Percentiles rank a stretch among this genome's conserved stretches.
Conservation (phyloP, 169 alveolate genomes). For the Plasmodium berghei region DNA sequence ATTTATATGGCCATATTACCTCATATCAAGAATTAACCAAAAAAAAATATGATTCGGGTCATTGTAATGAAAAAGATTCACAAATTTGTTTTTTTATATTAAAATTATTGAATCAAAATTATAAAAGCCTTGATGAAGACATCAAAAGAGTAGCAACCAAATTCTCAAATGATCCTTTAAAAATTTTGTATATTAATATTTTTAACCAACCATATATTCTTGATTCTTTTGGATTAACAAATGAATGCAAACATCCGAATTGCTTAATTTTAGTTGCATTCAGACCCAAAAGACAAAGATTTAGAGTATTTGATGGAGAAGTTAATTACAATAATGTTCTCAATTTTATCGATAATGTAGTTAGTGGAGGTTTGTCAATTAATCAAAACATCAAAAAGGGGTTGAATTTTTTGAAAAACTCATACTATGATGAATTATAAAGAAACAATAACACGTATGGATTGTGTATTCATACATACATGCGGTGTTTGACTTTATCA, state of each 20-base stretch:
- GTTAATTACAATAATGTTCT: slow-evolving; percentile 30
- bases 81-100: slow-evolving; percentile 78
- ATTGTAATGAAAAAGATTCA: slow-evolving; percentile 81
- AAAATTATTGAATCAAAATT: slow-evolving; percentile 31
- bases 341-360: slow-evolving; percentile 67
- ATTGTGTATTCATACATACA: not conserved
- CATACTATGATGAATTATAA: slow-evolving; percentile 44
- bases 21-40: slow-evolving; percentile 80
- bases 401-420: slow-evolving; percentile 10
- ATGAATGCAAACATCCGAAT: slow-evolving; percentile 23
- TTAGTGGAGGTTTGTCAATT: slow-evolving; percentile 58
- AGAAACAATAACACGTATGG: not conserved
- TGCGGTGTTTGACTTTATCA: not conserved
- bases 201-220: slow-evolving; percentile 54
- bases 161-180: slow-evolving; percentile 82
- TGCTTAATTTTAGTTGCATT: slow-evolving; percentile 57
- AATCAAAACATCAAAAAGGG: slow-evolving; percentile 25
- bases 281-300: slow-evolving; percentile 70
- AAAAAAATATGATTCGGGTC: slow-evolving; percentile 78
- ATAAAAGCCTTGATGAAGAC: slow-evolving; percentile 75
- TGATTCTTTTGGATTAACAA: slow-evolving; percentile 60
- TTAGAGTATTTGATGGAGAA: slow-evolving; percentile 47
- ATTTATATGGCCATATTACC: slow-evolving; percentile 69
- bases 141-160: slow-evolving; percentile 79
- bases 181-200: slow-evolving; percentile 79